phyloP scores from a whole-genome alignment of 2,329 filamentous ascomycete species.

The Colletotrichum tanaceti region DNA sequence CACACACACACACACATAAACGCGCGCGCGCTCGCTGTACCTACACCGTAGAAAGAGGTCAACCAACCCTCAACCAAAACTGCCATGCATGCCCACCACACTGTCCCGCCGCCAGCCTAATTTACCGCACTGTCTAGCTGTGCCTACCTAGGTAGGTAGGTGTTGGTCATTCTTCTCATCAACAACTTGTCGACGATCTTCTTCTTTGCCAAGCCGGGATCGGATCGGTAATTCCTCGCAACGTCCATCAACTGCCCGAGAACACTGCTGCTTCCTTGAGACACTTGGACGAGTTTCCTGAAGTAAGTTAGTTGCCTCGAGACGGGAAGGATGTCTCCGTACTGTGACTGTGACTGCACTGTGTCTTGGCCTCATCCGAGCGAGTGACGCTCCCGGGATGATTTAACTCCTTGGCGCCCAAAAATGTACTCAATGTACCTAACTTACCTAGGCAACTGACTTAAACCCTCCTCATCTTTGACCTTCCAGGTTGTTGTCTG shows the following conservation, averaged over 20 bases:
- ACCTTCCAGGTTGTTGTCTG: slow-evolving; percentile 8
- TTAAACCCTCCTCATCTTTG: slow-evolving; percentile 23
- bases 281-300: slow-evolving; percentile 9
- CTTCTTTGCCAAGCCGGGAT: slow-evolving; percentile 1
- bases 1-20: too few species aligned
- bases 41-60: slow-evolving; percentile 10
- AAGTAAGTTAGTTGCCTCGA: slow-evolving; percentile 5
- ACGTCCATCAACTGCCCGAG: slow-evolving; percentile 24
- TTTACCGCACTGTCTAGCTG: neutral
- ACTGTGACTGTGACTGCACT: slow-evolving; percentile 8
- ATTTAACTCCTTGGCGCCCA: slow-evolving; percentile 34
- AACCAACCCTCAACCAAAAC: slow-evolving; percentile 20
- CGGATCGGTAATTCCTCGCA: slow-evolving; percentile 24
- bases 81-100: slow-evolving; percentile 27
- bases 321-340: neutral
- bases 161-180: neutral
- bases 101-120: slow-evolving; percentile 15
- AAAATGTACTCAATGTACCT: slow-evolving; percentile 22
- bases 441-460: neutral
- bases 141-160: too few species aligned
- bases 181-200: neutral
- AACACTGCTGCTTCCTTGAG: neutral
- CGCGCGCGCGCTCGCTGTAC: slow-evolving; percentile 1
- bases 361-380: slow-evolving; percentile 36
- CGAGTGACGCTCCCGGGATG: slow-evolving; percentile 37